Base-by-base conservation (phyloP, 192 early-diverging fungal genomes). In the Rhizoclosmatium sp. region DNA sequence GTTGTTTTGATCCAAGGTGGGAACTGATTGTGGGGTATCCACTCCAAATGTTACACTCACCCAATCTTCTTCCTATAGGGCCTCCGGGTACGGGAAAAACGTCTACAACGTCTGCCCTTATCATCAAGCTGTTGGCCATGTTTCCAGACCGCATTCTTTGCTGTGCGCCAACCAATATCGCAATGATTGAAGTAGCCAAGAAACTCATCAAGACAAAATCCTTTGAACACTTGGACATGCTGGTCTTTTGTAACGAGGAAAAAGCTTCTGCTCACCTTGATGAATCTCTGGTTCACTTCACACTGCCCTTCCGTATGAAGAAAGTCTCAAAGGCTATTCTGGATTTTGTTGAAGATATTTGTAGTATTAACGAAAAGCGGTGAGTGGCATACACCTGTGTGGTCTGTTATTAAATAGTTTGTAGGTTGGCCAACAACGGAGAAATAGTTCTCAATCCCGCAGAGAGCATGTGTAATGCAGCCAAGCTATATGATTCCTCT, bases 21-120 rank as follows among this genome's bases (percentile, higher is more conserved):
- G 51, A 31, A 31, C 31, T 31, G 5, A 12, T 54, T 54, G 5
- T 54, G 51, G 51, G 5, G 5, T 54, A 12, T 54, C 51, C 5
- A 54, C 5, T 54, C 9, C 51, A 54, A 7, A 12, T 54, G 9
- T 12, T 16, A 54, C 5, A 54, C 51, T 12, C 16, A 12, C 16
- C 51, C 5, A 0, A 0, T 16, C 9, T 12, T 54, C 5, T 16
- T 12, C 51, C 5, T 16, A 12, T 54, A 69, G 67, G 73, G 12
- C 73, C 73, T 10, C 73, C 73, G 3, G 73, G 73, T 12, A 75
- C 56, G 10, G 56, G 73, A 19, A 75, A 75, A 64, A 75, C 56
- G 3, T 62, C 62, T n/a, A 75, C 73, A 31, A 49, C 48, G 2
- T 12, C 47, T 19, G 14, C 2, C 19, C 56, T 59, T 31, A 75